These are phyloP conservation scores for Penicillium sp. DNA, from an alignment of 2,329 filamentous ascomycete species.

Conservation along the genomic window DNA sequence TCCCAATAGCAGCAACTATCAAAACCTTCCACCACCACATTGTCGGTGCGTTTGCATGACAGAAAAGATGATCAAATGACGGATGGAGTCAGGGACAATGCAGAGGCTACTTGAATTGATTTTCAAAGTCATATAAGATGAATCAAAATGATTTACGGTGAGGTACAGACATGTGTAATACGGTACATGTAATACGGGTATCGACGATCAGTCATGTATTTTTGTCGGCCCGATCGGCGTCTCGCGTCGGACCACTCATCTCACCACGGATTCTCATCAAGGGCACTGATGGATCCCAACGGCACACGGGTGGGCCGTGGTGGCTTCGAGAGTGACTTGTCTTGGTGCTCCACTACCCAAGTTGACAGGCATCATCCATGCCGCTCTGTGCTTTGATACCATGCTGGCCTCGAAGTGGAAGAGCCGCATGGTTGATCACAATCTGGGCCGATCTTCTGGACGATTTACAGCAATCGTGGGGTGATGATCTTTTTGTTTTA, in stretches of 20 bases:
- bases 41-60: conserved; percentile 10
- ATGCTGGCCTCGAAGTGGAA: background rate
- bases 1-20: conserved; percentile 5
- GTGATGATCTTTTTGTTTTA: background rate
- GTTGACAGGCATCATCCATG: background rate
- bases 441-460: background rate
- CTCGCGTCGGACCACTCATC: background rate
- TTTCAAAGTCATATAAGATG: conserved; percentile 1
- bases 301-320: background rate
- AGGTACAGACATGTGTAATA: background rate
- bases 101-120: conserved; percentile 3
- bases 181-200: background rate
- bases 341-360: background rate
- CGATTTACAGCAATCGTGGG: background rate
- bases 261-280: background rate
- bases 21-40: conserved; percentile 11
- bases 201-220: background rate
- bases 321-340: background rate
- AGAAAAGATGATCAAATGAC: background rate
- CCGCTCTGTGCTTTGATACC: background rate
- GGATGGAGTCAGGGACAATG: background rate
- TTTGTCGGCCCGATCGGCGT: conserved; percentile 4
- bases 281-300: background rate
- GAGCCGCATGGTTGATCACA: background rate
- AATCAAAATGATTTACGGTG: background rate